phyloP scores from a whole-genome alignment of 148 eudicot genomes.

The Rhododendron vialii region DNA sequence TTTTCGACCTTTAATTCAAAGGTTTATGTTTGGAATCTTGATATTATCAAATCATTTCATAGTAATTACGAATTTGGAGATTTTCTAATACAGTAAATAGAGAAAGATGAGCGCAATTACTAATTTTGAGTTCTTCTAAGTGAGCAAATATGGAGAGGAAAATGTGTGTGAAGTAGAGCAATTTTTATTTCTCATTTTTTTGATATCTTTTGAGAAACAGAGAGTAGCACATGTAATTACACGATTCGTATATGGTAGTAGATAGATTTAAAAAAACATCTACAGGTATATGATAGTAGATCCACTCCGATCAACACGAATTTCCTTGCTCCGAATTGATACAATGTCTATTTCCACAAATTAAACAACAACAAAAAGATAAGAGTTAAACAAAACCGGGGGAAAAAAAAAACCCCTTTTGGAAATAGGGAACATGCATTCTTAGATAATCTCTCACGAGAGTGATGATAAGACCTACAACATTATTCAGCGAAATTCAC shows the following conservation, averaged over 20 bases:
- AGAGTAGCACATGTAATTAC: background rate
- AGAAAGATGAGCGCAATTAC: background rate
- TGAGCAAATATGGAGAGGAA: background rate
- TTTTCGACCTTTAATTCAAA: background rate
- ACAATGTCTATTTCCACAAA: conserved; percentile 17
- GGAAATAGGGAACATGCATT: too few species aligned
- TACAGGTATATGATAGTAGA: too few species aligned
- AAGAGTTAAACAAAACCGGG: background rate
- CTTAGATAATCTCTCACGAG: too few species aligned
- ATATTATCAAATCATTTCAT: background rate
- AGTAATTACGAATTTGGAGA: background rate
- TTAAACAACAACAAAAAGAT: background rate
- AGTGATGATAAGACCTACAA: too few species aligned
- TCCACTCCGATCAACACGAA: conserved; percentile 41
- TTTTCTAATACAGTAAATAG: background rate
- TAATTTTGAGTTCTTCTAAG: background rate
- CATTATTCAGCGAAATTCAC: too few species aligned
- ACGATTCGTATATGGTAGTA: too few species aligned
- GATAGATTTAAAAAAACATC: too few species aligned
- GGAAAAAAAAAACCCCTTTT: background rate
- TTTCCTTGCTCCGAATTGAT: conserved; percentile 51
- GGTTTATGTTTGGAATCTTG: background rate
- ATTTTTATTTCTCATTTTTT: too few species aligned
- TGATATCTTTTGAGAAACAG: background rate
- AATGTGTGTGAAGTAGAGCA: background rate